Evolutionary conservation across 345 rosid genomes (phyloP).

Genomic region (Brassica carinata): DNA sequence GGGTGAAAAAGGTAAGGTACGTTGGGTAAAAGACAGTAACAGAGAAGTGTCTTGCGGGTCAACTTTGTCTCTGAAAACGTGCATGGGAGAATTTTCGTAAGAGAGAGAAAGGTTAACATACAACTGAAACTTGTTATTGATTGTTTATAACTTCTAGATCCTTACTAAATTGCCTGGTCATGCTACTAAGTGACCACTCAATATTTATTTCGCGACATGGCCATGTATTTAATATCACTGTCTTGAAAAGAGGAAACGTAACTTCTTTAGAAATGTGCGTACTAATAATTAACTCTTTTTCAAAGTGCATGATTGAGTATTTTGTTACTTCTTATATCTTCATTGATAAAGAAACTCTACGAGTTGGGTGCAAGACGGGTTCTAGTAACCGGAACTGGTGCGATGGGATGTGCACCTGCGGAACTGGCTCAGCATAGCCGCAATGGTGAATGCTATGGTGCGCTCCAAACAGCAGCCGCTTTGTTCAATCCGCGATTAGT

Average conservation of each 20-base stretch:
- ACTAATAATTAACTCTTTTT: not conserved
- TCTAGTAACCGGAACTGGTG: slow-evolving; percentile 84
- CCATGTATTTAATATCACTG: slow-evolving; percentile 18
- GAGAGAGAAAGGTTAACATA: too few relatives aligned
- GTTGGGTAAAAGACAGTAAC: too few relatives aligned
- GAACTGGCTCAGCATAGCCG: slow-evolving; percentile 70
- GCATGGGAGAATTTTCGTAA: too few relatives aligned
- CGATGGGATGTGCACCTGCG: slow-evolving; percentile 82
- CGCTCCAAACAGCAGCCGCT: slow-evolving; percentile 63
- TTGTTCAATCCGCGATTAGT: slow-evolving; percentile 71
- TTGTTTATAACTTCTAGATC: not conserved
- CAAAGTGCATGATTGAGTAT: not conserved
- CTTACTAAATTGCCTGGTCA: not conserved
- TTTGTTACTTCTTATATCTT: not conserved
- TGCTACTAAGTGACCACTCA: slow-evolving; percentile 13
- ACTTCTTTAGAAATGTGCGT: not conserved
- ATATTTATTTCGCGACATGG: slow-evolving; percentile 2
- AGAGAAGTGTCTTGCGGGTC: too few relatives aligned
- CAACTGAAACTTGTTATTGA: too few relatives aligned
- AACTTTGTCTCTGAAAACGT: too few relatives aligned
- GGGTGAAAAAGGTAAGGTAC: too few relatives aligned
- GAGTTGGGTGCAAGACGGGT: slow-evolving; percentile 79
- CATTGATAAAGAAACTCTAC: slow-evolving; percentile 51
- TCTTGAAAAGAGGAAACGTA: slow-evolving; percentile 5
- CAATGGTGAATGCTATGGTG: slow-evolving; percentile 65